phyloP scores from a whole-genome alignment of 2,329 filamentous ascomycete genomes.

The Coniochaeta hoffmannii region DNA sequence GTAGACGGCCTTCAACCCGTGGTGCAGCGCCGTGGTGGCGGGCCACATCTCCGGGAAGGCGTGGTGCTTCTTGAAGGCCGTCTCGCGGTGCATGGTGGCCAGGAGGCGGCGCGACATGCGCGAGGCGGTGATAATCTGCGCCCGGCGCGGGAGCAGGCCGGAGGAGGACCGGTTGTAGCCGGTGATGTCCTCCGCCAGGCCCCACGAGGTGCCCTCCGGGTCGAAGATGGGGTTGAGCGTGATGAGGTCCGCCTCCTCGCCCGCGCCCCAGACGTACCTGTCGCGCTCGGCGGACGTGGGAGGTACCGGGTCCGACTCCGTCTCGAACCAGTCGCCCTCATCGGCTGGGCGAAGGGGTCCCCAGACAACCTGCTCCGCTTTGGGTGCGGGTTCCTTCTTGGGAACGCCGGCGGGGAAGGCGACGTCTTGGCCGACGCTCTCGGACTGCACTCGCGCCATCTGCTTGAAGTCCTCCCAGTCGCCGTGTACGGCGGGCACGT shows the following conservation, averaged over 20 bases:
- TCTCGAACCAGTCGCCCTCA: slow-evolving; percentile 63
- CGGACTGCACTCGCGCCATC: slow-evolving; percentile 68
- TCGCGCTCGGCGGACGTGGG: slow-evolving; percentile 70
- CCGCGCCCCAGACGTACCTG: slow-evolving; percentile 78
- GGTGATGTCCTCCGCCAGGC: slow-evolving; percentile 74
- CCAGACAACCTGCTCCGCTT: slow-evolving; percentile 65
- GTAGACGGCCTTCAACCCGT: slow-evolving; percentile 88
- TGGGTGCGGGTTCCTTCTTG: slow-evolving; percentile 28
- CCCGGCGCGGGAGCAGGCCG: slow-evolving; percentile 58
- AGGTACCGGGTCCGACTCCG: slow-evolving; percentile 65
- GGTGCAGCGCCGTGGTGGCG: slow-evolving; percentile 76
- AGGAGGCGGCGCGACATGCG: slow-evolving; percentile 76
- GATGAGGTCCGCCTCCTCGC: slow-evolving; percentile 85
- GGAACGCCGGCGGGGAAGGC: slow-evolving; percentile 52
- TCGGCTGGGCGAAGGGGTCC: slow-evolving; percentile 67
- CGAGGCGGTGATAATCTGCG: slow-evolving; percentile 82
- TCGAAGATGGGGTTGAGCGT: slow-evolving; percentile 90
- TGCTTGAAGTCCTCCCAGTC: slow-evolving; percentile 74
- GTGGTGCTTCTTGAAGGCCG: slow-evolving; percentile 73
- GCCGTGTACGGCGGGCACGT: slow-evolving; percentile 68
- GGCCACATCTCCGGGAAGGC: slow-evolving; percentile 98
- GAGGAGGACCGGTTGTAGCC: slow-evolving; percentile 64
- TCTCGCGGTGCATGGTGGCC: slow-evolving; percentile 84
- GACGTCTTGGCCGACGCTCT: slow-evolving; percentile 66
- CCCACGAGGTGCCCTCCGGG: slow-evolving; percentile 79